phyloP scores from a whole-genome alignment of 768 basidiomycete species.

The Boletellus emodensis region DNA sequence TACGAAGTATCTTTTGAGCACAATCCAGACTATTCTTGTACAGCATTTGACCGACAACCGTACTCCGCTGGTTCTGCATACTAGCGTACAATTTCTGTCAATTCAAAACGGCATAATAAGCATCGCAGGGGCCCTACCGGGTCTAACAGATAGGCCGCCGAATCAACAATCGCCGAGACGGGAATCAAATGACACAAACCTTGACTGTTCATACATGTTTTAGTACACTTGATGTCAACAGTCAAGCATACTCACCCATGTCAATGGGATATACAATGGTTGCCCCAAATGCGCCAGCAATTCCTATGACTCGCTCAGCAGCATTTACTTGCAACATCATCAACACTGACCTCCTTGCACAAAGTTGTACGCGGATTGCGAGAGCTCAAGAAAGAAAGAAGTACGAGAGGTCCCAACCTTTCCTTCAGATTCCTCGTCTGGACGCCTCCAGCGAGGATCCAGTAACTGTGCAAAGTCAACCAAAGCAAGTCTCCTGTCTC shows the following conservation, averaged over 20 bases:
- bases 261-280: conserved; percentile 99
- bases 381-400: conserved; percentile 52
- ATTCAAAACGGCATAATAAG: not conserved
- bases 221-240: conserved; percentile 2
- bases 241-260: conserved; percentile 55
- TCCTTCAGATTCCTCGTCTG: conserved; percentile 48
- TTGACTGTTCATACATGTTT: conserved; percentile 49
- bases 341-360: conserved; percentile 64
- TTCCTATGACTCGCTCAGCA: conserved; percentile 44
- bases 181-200: conserved; percentile 40
- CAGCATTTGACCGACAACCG: conserved; percentile 92
- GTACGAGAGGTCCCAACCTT: conserved; percentile 27
- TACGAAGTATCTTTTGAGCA: conserved; percentile 86
- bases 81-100: conserved; percentile 35
- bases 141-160: conserved; percentile 39
- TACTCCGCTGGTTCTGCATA: conserved; percentile 97
- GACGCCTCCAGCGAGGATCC: conserved; percentile 84
- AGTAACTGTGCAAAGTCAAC: conserved; percentile 91
- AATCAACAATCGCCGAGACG: conserved; percentile 7
- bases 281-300: conserved; percentile 92
- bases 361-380: conserved; percentile 83
- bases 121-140: conserved; percentile 38
- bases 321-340: not conserved
- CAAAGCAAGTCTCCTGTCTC: conserved; percentile 68
- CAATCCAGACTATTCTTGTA: conserved; percentile 98